Evolutionary conservation across 768 basidiomycete genomes (phyloP).

Genomic region (Cyclocybe aegerita): DNA sequence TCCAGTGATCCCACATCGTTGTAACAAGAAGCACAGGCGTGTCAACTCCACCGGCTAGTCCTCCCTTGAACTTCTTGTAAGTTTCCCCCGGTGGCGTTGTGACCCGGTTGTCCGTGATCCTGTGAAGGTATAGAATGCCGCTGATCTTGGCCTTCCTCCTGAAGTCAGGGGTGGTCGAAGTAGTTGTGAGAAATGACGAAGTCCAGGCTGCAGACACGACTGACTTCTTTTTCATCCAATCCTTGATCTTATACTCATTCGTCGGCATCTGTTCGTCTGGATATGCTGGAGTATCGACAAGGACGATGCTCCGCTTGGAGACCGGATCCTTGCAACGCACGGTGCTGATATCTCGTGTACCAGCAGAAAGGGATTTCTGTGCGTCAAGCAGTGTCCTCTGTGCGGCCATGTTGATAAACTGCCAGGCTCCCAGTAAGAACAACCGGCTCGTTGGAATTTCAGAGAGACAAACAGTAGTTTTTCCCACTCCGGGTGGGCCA

Average conservation of each 20-base stretch:
- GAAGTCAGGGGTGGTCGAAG: not conserved
- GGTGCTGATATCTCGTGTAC: too few species aligned
- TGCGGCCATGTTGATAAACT: too few species aligned
- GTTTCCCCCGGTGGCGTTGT: constrained; percentile 38
- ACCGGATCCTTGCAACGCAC: too few species aligned
- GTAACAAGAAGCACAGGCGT: constrained; percentile 47
- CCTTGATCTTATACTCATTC: not conserved
- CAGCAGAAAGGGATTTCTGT: too few species aligned
- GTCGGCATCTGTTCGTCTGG: not conserved
- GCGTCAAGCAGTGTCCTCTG: too few species aligned
- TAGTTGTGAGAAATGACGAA: not conserved
- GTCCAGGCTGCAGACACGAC: not conserved
- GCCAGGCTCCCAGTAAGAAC: too few species aligned
- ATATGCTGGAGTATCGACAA: not conserved
- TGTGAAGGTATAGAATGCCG: constrained; percentile 43
- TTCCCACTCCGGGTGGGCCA: too few species aligned
- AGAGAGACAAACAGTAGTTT: too few species aligned
- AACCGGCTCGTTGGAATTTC: too few species aligned
- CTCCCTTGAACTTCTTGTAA: constrained; percentile 43
- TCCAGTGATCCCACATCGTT: constrained; percentile 38
- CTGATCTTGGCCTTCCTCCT: constrained; percentile 22
- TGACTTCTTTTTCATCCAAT: not conserved
- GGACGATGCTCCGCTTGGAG: not conserved
- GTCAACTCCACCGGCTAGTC: constrained; percentile 41
- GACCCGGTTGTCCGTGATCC: constrained; percentile 39